phyloP scores from a whole-genome alignment of 179 eudicot species.

The Corrigiola litoralis region DNA sequence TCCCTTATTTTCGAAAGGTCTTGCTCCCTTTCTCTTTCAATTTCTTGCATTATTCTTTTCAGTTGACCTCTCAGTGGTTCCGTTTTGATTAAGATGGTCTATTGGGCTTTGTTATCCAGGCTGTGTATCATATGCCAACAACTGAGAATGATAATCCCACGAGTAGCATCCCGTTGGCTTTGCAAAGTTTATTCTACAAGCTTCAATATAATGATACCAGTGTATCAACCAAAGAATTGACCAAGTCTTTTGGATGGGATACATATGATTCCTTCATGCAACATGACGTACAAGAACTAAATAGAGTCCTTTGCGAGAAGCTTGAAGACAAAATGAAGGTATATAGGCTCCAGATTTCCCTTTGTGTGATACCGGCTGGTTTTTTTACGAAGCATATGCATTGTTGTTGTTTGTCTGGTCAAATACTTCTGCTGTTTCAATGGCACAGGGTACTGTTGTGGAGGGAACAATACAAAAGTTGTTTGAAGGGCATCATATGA shows the following conservation, averaged over 20 bases:
- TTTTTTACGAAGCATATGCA: constrained; percentile 1
- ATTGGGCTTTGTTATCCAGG: constrained; percentile 39
- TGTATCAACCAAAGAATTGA: constrained; percentile 77
- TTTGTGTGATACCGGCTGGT: background rate
- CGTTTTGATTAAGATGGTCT: background rate
- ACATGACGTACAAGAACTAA: constrained; percentile 88
- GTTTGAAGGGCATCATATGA: constrained; percentile 90
- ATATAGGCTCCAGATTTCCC: background rate
- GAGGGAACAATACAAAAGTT: constrained; percentile 80
- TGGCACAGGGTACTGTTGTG: constrained; percentile 73
- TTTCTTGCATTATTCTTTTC: background rate
- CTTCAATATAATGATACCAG: constrained; percentile 73
- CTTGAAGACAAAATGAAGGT: constrained; percentile 93
- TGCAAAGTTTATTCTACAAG: constrained; percentile 81
- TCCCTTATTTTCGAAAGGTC: constrained; percentile 88
- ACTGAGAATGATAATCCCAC: constrained; percentile 75
- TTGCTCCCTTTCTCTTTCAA: background rate
- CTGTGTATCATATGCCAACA: constrained; percentile 89
- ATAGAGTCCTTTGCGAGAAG: constrained; percentile 71
- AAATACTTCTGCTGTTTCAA: constrained; percentile 10
- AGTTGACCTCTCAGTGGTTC: background rate
- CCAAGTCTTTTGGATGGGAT: constrained; percentile 89
- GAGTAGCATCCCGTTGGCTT: constrained; percentile 74
- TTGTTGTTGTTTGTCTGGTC: background rate
- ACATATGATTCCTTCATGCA: constrained; percentile 89